Percentiles rank a stretch among this genome's conserved stretches.
Conservation (phyloP, 331 rosid species). For the Telfairia occidentalis region DNA sequence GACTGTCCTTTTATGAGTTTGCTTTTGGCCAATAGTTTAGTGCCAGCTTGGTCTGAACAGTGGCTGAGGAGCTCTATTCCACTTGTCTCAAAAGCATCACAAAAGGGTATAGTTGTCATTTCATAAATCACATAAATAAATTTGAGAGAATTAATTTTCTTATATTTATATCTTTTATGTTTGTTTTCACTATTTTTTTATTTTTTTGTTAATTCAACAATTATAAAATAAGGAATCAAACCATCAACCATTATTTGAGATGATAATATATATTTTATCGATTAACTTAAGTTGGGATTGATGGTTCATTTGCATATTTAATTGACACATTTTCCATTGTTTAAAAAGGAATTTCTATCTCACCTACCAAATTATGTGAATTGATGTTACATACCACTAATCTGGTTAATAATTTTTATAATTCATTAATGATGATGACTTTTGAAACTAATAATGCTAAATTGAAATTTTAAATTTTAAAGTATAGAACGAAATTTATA, state of each 20-base stretch:
- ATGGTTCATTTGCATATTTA: background rate
- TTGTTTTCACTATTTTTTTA: too few species aligned
- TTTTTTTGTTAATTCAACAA: too few species aligned
- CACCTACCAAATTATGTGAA: background rate
- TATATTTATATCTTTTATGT: too few species aligned
- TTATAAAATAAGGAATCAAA: too few species aligned
- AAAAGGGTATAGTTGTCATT: conserved; percentile 2
- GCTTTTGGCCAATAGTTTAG: conserved; percentile 1
- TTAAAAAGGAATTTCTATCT: background rate
- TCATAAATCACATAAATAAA: background rate
- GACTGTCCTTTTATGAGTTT: background rate
- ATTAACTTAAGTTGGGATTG: too few species aligned
- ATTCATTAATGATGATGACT: background rate
- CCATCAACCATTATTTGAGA: too few species aligned
- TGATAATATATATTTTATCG: too few species aligned
- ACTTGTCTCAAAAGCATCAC: background rate
- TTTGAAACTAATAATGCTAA: background rate
- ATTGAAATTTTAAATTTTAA: too few species aligned
- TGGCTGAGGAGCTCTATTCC: background rate
- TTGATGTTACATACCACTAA: background rate
- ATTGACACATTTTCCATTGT: too few species aligned
- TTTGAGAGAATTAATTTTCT: background rate
- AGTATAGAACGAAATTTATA: background rate
- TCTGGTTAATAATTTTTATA: too few species aligned
- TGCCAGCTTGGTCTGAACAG: conserved; percentile 8